Conservation (phyloP, 306 rosid genomes). For the Crotalaria pallida region DNA sequence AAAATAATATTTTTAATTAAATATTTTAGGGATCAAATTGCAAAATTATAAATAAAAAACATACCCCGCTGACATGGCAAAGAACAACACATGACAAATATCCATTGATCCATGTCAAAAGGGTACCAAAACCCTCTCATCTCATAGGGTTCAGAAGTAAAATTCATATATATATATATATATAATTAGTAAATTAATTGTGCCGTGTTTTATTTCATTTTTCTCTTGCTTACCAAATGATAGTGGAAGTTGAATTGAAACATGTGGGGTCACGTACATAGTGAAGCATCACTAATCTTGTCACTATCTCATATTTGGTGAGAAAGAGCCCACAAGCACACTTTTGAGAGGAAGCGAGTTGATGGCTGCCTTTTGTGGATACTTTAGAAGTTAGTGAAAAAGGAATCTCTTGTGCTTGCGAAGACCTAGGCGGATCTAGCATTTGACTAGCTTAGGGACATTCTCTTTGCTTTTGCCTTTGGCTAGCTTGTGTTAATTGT, state of each 20-base stretch:
- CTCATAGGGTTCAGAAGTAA: no score
- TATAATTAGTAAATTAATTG: background rate
- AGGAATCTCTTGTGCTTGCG: slow-evolving; percentile 24
- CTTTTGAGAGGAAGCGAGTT: slow-evolving; percentile 19
- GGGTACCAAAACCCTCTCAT: no score
- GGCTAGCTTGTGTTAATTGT: background rate
- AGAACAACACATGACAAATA: no score
- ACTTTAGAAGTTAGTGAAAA: slow-evolving; percentile 22
- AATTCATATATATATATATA: no score
- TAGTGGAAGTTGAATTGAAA: slow-evolving; percentile 23
- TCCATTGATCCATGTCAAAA: no score
- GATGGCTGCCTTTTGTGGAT: slow-evolving; percentile 32
- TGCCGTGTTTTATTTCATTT: background rate
- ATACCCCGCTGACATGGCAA: no score
- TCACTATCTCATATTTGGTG: slow-evolving; percentile 41
- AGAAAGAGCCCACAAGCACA: slow-evolving; percentile 1
- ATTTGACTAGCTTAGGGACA: slow-evolving; percentile 50
- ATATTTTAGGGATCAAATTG: no score
- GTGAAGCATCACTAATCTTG: slow-evolving; percentile 16
- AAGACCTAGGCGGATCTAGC: slow-evolving; percentile 32
- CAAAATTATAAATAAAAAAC: no score
- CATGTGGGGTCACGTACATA: background rate
- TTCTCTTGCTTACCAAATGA: background rate
- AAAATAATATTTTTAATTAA: no score
- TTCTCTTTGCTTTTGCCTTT: slow-evolving; percentile 31